Evolutionary conservation across 1,284 basidiomycete genomes (phyloP).

Genomic region (Laetiporus sulphureus): DNA sequence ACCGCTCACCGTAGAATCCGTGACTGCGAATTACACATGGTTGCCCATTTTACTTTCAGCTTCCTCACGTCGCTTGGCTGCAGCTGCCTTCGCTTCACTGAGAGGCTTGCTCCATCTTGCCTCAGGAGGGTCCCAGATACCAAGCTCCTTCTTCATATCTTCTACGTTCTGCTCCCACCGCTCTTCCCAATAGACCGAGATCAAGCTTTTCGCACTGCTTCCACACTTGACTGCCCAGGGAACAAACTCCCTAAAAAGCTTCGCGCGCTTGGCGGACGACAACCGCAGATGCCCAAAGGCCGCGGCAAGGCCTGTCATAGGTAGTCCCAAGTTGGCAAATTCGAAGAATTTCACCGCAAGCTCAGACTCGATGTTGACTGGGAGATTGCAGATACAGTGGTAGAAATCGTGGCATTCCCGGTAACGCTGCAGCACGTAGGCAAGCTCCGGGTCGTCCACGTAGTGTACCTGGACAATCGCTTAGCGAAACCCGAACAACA

Average conservation of each 20-base stretch:
- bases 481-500: neutral
- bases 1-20: too few relatives aligned
- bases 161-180: constrained; percentile 83
- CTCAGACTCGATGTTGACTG: constrained; percentile 88
- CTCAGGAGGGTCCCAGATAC: constrained; percentile 74
- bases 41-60: constrained; percentile 5
- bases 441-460: constrained; percentile 88
- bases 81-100: constrained; percentile 45
- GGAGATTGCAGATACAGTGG: constrained; percentile 84
- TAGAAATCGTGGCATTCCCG: constrained; percentile 98
- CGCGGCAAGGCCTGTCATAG: constrained; percentile 82
- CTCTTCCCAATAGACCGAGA: constrained; percentile 95
- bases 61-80: constrained; percentile 16
- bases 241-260: constrained; percentile 74
- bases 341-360: constrained; percentile 97
- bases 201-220: constrained; percentile 65
- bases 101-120: constrained; percentile 58
- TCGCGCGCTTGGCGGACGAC: constrained; percentile 43
- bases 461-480: constrained; percentile 70
- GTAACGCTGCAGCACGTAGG: constrained; percentile 97
- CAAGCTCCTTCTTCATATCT: constrained; percentile 77
- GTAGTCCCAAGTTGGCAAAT: constrained; percentile 87
- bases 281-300: constrained; percentile 68
- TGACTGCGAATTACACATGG: constrained; percentile 1
- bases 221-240: constrained; percentile 90